phyloP scores from a whole-genome alignment of 2,329 filamentous ascomycete species.

The Aspergillus sp. region DNA sequence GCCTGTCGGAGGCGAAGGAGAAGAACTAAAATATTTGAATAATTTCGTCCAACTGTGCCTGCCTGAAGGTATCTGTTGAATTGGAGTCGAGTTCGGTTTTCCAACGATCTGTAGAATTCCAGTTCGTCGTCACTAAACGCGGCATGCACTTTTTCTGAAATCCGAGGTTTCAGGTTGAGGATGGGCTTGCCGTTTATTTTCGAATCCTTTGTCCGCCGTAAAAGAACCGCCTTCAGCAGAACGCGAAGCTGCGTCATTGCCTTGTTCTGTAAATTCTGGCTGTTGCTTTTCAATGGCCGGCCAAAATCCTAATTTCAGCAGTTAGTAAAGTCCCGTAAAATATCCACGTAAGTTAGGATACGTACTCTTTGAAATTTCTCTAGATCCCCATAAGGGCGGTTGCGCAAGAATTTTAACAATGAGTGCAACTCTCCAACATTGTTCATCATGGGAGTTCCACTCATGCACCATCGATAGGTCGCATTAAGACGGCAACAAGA shows the following conservation, averaged over 20 bases:
- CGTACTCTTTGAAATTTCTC: slow-evolving; percentile 60
- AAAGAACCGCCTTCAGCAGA: slow-evolving; percentile 74
- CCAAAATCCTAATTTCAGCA: slow-evolving; percentile 47
- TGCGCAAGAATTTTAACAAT: slow-evolving; percentile 72
- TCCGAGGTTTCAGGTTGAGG: slow-evolving; percentile 65
- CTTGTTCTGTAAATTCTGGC: slow-evolving; percentile 32
- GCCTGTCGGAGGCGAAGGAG: slow-evolving; percentile 77
- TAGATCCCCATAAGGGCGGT: slow-evolving; percentile 70
- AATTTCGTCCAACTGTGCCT: slow-evolving; percentile 68
- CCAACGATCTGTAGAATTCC: slow-evolving; percentile 65
- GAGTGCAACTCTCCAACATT: slow-evolving; percentile 74
- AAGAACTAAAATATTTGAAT: slow-evolving; percentile 77
- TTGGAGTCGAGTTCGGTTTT: slow-evolving; percentile 64
- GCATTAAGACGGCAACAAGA: slow-evolving; percentile 61
- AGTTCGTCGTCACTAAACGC: slow-evolving; percentile 66
- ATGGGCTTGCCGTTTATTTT: slow-evolving; percentile 78
- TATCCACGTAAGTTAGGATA: slow-evolving; percentile 8
- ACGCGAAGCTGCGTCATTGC: slow-evolving; percentile 73
- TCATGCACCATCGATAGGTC: slow-evolving; percentile 70
- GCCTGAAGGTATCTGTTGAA: slow-evolving; percentile 76
- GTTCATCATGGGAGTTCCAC: slow-evolving; percentile 89
- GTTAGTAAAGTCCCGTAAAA: background rate
- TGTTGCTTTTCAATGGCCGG: slow-evolving; percentile 49
- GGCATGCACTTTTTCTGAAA: slow-evolving; percentile 61
- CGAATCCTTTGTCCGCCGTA: slow-evolving; percentile 79